Evolutionary conservation across 768 basidiomycete species (phyloP).

Genomic region (Lentinula sp.): DNA sequence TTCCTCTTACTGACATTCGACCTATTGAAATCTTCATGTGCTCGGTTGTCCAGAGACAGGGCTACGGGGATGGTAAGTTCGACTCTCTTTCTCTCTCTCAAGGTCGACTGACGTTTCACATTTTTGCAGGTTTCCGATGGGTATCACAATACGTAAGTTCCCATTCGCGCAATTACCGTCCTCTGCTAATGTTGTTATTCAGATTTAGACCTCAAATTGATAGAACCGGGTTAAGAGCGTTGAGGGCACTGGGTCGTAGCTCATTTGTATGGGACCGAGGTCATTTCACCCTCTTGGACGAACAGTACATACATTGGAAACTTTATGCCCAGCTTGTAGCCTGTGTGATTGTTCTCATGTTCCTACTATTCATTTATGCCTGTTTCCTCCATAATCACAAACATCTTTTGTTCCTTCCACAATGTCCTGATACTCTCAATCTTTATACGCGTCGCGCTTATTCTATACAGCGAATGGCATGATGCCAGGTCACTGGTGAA

Average conservation of each 20-base stretch:
- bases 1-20: constrained; percentile 92
- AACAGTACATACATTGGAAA: background rate
- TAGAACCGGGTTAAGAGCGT: background rate
- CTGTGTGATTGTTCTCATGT: background rate
- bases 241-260: background rate
- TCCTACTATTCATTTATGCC: constrained; percentile 7
- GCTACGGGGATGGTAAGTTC: constrained; percentile 86
- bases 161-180: background rate
- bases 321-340: background rate
- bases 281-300: background rate
- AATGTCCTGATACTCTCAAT: constrained; percentile 48
- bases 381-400: constrained; percentile 12
- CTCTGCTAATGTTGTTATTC: constrained; percentile 3
- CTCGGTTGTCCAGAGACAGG: constrained; percentile 97
- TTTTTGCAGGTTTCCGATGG: constrained; percentile 79
- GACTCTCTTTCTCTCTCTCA: background rate
- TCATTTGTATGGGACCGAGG: background rate
- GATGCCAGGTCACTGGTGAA: constrained; percentile 79
- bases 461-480: constrained; percentile 88
- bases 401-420: constrained; percentile 34
- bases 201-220: constrained; percentile 28
- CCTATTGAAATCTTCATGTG: constrained; percentile 99
- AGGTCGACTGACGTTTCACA: background rate
- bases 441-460: constrained; percentile 60
- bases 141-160: constrained; percentile 88